Evolutionary conservation across 441 rosid species (phyloP).

Genomic region (Erysimum pusillum): DNA sequence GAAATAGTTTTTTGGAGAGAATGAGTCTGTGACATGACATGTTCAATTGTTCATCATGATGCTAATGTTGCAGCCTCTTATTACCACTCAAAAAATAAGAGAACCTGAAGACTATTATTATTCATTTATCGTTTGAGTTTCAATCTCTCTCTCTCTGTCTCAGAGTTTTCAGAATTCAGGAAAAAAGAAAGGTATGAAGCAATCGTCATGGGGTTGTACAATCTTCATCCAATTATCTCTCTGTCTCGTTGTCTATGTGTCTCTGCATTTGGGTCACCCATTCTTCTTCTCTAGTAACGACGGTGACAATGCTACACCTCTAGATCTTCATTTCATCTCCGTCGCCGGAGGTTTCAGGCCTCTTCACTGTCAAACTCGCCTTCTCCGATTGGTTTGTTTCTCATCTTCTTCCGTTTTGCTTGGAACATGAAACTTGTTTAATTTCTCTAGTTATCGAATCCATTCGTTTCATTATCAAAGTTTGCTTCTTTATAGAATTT

Average conservation of each 20-base stretch:
- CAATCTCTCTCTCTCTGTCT: background rate
- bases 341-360: conserved; percentile 71
- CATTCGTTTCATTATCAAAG: conserved; percentile 17
- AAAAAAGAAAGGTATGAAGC: conserved; percentile 51
- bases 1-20: background rate
- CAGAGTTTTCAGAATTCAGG: conserved; percentile 9
- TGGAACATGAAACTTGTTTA: background rate
- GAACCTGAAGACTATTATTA: background rate
- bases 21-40: conserved; percentile 32
- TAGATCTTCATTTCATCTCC: conserved; percentile 65
- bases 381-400: conserved; percentile 71
- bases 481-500: conserved; percentile 1
- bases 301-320: conserved; percentile 42
- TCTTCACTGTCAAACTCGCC: conserved; percentile 54
- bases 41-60: conserved; percentile 31
- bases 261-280: conserved; percentile 68
- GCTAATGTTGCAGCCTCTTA: conserved; percentile 13
- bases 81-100: conserved; percentile 16
- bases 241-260: conserved; percentile 62
- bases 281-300: conserved; percentile 39
- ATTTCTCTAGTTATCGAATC: background rate
- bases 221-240: conserved; percentile 63
- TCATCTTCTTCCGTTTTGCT: conserved; percentile 22
- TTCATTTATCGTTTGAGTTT: conserved; percentile 5
- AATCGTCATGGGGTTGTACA: conserved; percentile 68